Evolutionary conservation across 1,284 basidiomycete genomes (phyloP), one percentile per base, ranked within the genome.

Genomic region (Austroboletus niveus): DNA sequence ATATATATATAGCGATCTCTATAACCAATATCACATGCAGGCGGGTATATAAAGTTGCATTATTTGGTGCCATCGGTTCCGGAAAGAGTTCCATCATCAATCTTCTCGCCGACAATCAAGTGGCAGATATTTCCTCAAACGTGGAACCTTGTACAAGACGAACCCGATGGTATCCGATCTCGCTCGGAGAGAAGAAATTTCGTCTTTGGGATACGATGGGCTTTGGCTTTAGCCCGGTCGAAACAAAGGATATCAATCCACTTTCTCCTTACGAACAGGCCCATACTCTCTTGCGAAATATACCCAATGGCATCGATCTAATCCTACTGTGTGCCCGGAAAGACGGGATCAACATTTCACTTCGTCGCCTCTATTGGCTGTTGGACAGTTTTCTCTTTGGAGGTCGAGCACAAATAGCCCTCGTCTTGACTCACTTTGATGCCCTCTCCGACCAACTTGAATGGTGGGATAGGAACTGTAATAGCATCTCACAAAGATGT

Each of bases 351-450:
- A 12, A 6, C 17, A 4, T 31, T 14, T 45, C 45, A 5, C 45
- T 46, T 31, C 15, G 53, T 6, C 27, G 22, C 3, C 31, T 55
- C 8, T 51, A 50, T 38, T 36, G 43, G 35, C 39, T 56, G 17
- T n/a, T 56, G 46, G 42, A 51, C 15, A 7, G 45, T 14, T 42
- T 57, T 14, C 53, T 57, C 47, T 57, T 42, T 5, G 48, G n/a
- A 3, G 47, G 45, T 8, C 47, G n/a, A 1, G 57, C 67, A 3
- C 69, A 64, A 3, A 57, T 70, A 32, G 65, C 65, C 20, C 27
- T 69, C 5, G 59, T 66, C 29, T 45, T 69, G 8, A 72, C 69
- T 6, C 61, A 65, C 8, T 58, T 62, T 17, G 70, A 56, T 38
- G 65, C 29, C 1, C 39, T 51, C 31, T 53, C 44, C 1, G 50